These are phyloP conservation scores for Globisporangium cylindrosporum DNA, from an alignment of 352 stramenopile species.

Conservation along the genomic window DNA sequence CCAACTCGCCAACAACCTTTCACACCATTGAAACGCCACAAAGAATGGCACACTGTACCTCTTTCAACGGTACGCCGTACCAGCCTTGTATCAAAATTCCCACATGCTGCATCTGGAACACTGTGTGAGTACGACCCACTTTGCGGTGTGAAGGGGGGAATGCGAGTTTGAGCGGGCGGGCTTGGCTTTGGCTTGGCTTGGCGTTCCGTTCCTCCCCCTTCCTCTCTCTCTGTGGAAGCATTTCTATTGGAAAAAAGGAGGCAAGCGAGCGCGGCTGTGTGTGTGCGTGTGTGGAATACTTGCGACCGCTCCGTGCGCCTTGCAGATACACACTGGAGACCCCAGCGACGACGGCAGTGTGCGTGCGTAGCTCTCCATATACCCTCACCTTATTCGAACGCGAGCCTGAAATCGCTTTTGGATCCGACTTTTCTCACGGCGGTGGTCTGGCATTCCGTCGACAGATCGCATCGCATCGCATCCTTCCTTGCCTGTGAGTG, in stretches of 20 bases:
- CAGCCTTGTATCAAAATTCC: neutral
- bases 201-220: neutral
- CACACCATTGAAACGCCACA: constrained; percentile 7
- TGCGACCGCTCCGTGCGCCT: neutral
- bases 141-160: neutral
- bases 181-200: neutral
- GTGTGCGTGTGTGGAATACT: neutral
- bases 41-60: neutral
- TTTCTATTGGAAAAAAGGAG: neutral
- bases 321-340: neutral
- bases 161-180: neutral
- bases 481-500: neutral
- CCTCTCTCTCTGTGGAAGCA: neutral
- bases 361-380: neutral
- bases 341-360: neutral
- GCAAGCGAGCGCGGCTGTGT: neutral
- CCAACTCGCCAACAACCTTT: constrained; percentile 21
- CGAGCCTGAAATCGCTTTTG: neutral
- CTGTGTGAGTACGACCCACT: neutral
- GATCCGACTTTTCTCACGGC: neutral
- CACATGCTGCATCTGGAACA: neutral
- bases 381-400: neutral
- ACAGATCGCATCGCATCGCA: constrained; percentile 3
- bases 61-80: neutral
- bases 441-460: neutral